phyloP scores from a whole-genome alignment of 2,329 filamentous ascomycete genomes.

The Cytospora chrysosperma region DNA sequence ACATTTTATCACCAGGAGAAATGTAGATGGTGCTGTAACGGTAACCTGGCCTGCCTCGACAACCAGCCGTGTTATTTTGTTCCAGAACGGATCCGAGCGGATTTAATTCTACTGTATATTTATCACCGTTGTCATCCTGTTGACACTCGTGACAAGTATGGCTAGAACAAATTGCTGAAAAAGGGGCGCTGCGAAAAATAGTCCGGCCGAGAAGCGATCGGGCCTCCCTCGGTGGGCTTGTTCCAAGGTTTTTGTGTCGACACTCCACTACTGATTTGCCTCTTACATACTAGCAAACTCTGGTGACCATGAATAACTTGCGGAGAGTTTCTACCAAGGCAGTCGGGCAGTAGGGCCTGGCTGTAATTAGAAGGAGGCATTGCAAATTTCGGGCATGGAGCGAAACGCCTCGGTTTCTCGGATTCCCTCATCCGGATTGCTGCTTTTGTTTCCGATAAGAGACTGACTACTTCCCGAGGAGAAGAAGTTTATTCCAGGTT shows the following conservation, averaged over 20 bases:
- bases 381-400: not conserved
- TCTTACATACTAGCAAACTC: not conserved
- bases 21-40: not conserved
- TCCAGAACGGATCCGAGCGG: not conserved
- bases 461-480: not conserved
- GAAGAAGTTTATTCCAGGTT: not conserved
- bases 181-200: not conserved
- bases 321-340: not conserved
- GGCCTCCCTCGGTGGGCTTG: not conserved
- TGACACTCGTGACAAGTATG: not conserved
- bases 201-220: not conserved
- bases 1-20: not conserved
- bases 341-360: not conserved
- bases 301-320: not conserved
- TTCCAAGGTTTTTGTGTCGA: too few relatives aligned
- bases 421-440: not conserved
- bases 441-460: not conserved
- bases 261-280: not conserved
- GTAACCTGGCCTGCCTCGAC: not conserved
- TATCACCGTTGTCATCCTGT: not conserved
- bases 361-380: not conserved
- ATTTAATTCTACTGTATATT: not conserved
- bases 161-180: too few relatives aligned
- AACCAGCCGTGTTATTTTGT: not conserved
- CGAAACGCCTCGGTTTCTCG: not conserved